Conservation (phyloP, 805 yeast species). For the Sugiyamaella qingdaonensis region DNA sequence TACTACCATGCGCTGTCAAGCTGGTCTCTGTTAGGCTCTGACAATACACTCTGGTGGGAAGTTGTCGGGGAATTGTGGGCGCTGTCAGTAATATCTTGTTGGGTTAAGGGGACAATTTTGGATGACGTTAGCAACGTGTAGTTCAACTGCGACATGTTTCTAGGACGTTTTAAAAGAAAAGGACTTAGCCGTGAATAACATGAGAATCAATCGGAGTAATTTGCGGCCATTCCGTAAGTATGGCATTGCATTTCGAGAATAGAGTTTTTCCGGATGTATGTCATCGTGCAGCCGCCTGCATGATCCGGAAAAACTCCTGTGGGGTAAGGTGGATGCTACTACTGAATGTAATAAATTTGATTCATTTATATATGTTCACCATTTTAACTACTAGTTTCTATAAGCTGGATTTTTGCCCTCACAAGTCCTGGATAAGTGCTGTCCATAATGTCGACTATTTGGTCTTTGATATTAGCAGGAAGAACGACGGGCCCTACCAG, state of each 20-base stretch:
- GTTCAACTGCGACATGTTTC: too few species aligned
- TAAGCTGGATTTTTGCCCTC: constrained; percentile 11
- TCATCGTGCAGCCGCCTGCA: neutral
- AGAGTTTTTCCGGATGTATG: neutral
- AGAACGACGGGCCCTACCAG: constrained; percentile 78
- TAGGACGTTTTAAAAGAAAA: neutral
- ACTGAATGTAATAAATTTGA: neutral
- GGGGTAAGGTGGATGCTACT: neutral
- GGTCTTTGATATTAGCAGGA: constrained; percentile 9
- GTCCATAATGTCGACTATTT: constrained; percentile 21
- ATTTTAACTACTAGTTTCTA: neutral
- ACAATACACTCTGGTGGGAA: too few species aligned
- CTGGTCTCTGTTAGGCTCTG: too few species aligned
- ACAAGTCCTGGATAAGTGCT: constrained; percentile 30
- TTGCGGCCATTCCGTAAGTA: too few species aligned
- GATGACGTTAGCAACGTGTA: too few species aligned
- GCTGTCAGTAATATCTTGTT: too few species aligned
- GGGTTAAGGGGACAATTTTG: too few species aligned
- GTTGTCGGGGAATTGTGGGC: too few species aligned
- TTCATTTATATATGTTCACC: neutral
- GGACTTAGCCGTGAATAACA: neutral
- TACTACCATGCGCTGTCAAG: too few species aligned
- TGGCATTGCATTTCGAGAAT: too few species aligned
- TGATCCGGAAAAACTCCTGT: neutral
- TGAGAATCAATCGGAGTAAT: too few species aligned